Base-by-base conservation (phyloP, 495 filamentous ascomycete species). In the Xylaria longipes region DNA sequence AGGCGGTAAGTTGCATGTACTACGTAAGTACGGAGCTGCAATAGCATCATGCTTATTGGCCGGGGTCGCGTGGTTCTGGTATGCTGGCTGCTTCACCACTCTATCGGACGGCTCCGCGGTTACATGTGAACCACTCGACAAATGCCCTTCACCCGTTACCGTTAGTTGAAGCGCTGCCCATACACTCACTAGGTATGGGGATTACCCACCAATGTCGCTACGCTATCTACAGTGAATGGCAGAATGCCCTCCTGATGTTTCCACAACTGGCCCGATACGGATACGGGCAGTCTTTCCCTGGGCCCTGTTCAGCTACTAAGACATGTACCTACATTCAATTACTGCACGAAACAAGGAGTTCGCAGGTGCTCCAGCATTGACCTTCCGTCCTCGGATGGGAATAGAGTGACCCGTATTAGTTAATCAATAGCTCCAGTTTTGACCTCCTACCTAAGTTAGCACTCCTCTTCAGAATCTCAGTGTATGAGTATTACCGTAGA, bases 1-100 rank as follows among this genome's bases (percentile, higher is more conserved):
- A 54, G 65, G 65, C 65, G 65, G 65, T 67, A 67, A 67, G 65
- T 67, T 48, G 65, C 65, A 67, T 45, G 57, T n/a, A 50, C 2
- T 20, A n/a, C n/a, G 25, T 27, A 22, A 41, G 48, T 43, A 27
- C 31, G 8, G 5, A 41, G 33, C 31, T n/a, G 37, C 45, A 20
- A 66, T 66, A 52, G 22, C 25, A 43, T 39, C 45, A 35, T 25
- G 45, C 29, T 22, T 66, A 66, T 66, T 50, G 31, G 45, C 62
- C 62, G 62, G 62, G 62, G 17, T 65, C 35, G 43, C 43, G 27
- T 37, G 15, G 62, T 33, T 45, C 27, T 65, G 41, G 3, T 37
- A 35, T 60, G 29, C 48, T 15, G 15, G 20, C 35, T 27, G 41
- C 41, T 35, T 46, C 54, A 58, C 37, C 65, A 43, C n/a, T 33